Evolutionary conservation across 108 stramenopile genomes (phyloP).

Genomic region (Schizochytrium sp.): DNA sequence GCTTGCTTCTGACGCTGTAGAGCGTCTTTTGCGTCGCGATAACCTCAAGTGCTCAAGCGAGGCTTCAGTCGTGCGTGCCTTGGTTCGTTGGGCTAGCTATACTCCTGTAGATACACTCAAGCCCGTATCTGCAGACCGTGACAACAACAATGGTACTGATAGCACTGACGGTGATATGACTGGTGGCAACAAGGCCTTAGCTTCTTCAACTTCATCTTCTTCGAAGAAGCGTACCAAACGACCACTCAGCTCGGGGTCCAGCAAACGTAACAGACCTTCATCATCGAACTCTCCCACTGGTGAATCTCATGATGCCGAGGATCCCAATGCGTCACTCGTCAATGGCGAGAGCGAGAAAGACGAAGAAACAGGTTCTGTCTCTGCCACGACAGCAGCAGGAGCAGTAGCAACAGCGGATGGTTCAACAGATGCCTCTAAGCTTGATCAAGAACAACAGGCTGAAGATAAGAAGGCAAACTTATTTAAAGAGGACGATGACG

Average conservation of each 20-base stretch:
- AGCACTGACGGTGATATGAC: not conserved
- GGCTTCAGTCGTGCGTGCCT: constrained; percentile 39
- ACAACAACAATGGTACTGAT: not conserved
- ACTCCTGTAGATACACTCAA: not conserved
- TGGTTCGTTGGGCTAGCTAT: constrained; percentile 30
- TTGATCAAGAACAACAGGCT: not conserved
- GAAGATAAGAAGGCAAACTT: not conserved
- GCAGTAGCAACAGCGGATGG: too few species aligned
- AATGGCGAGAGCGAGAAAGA: not conserved
- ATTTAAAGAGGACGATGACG: not conserved
- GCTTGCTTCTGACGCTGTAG: constrained; percentile 46
- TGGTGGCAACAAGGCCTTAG: too few species aligned
- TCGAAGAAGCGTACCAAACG: too few species aligned
- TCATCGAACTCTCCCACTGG: too few species aligned
- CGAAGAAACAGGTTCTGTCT: not conserved
- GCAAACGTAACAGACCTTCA: too few species aligned
- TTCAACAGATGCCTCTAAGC: not conserved
- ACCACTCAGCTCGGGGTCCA: too few species aligned
- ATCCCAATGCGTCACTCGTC: not conserved
- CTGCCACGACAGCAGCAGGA: too few species aligned
- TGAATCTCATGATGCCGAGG: not conserved
- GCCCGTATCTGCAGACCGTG: not conserved
- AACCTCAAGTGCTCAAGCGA: constrained; percentile 60
- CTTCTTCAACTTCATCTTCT: too few species aligned
- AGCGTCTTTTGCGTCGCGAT: constrained; percentile 28